Conservation (phyloP, 257 asterid genomes). For the Fraxinus anomala region DNA sequence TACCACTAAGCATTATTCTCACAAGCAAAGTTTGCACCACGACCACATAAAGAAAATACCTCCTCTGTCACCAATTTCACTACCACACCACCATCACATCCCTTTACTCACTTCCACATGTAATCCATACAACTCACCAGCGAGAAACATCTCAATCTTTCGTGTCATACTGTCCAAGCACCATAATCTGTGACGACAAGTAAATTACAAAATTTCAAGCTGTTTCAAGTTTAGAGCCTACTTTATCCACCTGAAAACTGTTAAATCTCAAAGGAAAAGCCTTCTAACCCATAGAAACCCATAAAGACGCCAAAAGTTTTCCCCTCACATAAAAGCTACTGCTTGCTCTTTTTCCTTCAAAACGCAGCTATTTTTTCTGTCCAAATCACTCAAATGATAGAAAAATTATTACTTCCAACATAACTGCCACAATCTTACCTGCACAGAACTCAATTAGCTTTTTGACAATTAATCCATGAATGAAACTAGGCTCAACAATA, state of each 20-base stretch:
- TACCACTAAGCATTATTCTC: background rate
- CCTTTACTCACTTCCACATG: background rate
- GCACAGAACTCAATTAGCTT: background rate
- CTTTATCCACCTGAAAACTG: background rate
- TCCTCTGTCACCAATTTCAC: background rate
- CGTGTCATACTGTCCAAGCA: no score
- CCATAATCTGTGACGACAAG: background rate
- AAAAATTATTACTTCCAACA: background rate
- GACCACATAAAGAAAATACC: background rate
- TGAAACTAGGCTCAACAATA: background rate
- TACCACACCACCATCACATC: background rate
- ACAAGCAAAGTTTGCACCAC: background rate
- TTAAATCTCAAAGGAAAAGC: background rate
- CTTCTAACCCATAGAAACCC: background rate
- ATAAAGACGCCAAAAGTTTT: background rate
- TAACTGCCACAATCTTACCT: background rate
- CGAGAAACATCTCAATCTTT: background rate
- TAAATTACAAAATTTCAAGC: background rate
- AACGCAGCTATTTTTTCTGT: background rate
- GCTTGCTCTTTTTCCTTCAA: background rate
- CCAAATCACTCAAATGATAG: background rate
- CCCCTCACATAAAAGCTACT: background rate
- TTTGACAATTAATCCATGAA: background rate
- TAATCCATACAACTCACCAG: conserved; percentile 6
- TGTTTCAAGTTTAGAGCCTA: background rate